Evolutionary conservation across 2,329 filamentous ascomycete species (phyloP), one percentile per base, ranked within the genome.

Genomic region (Sarocladium oryzae): DNA sequence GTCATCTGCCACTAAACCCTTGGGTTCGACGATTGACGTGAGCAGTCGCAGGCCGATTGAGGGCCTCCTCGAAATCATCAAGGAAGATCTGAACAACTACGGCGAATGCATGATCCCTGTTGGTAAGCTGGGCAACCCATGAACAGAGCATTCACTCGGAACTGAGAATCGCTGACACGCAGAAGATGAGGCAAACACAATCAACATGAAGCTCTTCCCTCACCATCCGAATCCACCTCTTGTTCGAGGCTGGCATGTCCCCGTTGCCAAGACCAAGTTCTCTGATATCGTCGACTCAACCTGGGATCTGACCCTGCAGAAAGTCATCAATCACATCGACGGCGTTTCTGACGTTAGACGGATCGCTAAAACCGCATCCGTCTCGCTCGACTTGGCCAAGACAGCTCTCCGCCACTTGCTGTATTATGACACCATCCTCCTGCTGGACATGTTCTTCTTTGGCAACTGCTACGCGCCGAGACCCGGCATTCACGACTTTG

Each of bases 41-140:
- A 41, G 32, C 68, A 72, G 11, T 66, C 61, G 85, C 72, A 71
- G 88, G 67, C 73, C 80, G 3, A 95, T 96, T 62, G 88, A 92
- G 72, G 89, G 87, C 58, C 70, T 99, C 57, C 77, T 97, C 58
- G 90, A 86, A 68, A 86, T 86, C 55, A 77, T 87, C 53, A 84
- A 84, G 63, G 83, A 96, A 69, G 91, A 99, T 65, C 65, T 99
- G 58, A 96, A 97, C 64, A 95, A 95, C 61, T 99, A 96, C 63
- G 91, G 89, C 63, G 93, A 99, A 72, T 96, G 91, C 76, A 96
- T 96, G 91, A 96, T 96, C 61, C 91, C 91, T 0, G 92, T 96
- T 56, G 88, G 88, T 91, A 71, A 56, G 80, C 73, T 49, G 26
- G 10, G 3, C 21, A 30, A n/a, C n/a, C n/a, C n/a, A n/a, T n/a